Conservation (phyloP, 2,329 filamentous ascomycete genomes). For the Ophiostoma novo-ulmi region DNA sequence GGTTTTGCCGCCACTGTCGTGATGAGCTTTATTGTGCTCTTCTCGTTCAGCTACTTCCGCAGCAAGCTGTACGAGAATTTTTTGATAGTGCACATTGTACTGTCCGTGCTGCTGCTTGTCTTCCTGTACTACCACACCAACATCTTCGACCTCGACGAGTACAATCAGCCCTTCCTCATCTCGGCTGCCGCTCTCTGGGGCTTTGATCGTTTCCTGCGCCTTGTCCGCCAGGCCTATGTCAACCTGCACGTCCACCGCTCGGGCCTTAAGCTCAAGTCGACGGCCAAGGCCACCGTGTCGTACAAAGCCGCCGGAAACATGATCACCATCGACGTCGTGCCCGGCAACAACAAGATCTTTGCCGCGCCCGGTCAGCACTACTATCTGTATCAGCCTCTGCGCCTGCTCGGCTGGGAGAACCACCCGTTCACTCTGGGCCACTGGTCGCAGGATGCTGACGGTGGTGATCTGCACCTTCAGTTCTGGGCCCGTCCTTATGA, state of each 20-base stretch:
- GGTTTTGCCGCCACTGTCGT: constrained; percentile 36
- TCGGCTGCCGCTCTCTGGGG: constrained; percentile 26
- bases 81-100: constrained; percentile 39
- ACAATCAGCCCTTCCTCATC: constrained; percentile 27
- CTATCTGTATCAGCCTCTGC: constrained; percentile 42
- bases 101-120: constrained; percentile 40
- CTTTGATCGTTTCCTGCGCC: constrained; percentile 33
- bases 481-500: constrained; percentile 27
- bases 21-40: constrained; percentile 43
- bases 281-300: constrained; percentile 22
- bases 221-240: constrained; percentile 40
- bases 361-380: constrained; percentile 42
- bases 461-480: constrained; percentile 22
- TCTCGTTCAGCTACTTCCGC: constrained; percentile 49
- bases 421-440: constrained; percentile 46
- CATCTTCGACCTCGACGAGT: constrained; percentile 23
- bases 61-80: constrained; percentile 49
- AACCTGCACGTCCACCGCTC: constrained; percentile 32
- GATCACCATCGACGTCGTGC: constrained; percentile 23
- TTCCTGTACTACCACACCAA: constrained; percentile 31
- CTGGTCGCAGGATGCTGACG: constrained; percentile 11
- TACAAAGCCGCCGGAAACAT: constrained; percentile 25
- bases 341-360: constrained; percentile 21
- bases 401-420: constrained; percentile 43
- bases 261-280: constrained; percentile 15